Evolutionary conservation across 2,329 filamentous ascomycete species (phyloP).

Genomic region (Cordyceps pruinosa): DNA sequence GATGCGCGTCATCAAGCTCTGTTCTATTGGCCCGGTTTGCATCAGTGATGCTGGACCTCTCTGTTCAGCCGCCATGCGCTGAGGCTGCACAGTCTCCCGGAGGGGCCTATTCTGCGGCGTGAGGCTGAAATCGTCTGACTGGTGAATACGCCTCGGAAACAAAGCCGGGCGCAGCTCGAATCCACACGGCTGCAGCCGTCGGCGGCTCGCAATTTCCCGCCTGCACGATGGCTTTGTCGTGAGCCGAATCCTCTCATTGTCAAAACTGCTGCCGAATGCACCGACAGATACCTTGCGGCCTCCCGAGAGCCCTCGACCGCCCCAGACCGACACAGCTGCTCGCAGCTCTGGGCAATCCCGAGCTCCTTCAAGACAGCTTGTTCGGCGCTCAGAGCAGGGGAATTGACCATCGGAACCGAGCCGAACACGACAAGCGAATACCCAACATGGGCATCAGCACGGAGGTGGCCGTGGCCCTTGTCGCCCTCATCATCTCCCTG

Average conservation of each 20-base stretch:
- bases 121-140: not conserved
- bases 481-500: conserved; percentile 41
- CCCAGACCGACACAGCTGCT: not conserved
- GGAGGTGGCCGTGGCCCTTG: conserved; percentile 34
- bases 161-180: not conserved
- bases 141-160: not conserved
- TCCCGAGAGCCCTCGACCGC: not conserved
- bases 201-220: conserved; percentile 1
- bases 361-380: not conserved
- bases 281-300: not conserved
- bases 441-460: not conserved
- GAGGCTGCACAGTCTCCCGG: not conserved
- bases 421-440: not conserved
- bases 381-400: not conserved
- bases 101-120: not conserved
- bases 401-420: not conserved
- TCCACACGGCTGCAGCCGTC: conserved; percentile 5
- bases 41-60: not conserved
- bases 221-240: not conserved
- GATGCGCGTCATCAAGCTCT: not conserved
- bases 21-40: not conserved
- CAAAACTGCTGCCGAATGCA: not conserved
- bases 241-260: not conserved
- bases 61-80: not conserved
- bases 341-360: not conserved